Conservation (phyloP, 352 stramenopile species). For the Phytophthora pluvialis region DNA sequence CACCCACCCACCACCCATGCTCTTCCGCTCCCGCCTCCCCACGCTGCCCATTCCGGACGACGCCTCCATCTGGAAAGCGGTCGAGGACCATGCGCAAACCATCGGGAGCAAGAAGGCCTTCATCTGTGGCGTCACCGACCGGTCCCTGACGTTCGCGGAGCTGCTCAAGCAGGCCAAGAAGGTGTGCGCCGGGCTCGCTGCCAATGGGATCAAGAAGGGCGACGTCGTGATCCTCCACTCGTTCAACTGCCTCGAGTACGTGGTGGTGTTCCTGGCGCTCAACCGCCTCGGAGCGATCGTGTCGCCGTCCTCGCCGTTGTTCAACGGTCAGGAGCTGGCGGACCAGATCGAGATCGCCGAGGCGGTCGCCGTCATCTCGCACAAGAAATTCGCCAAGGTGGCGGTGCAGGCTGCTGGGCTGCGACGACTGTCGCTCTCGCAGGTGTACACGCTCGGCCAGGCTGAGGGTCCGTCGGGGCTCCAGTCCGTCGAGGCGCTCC, state of each 20-base stretch:
- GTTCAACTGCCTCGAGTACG: constrained; percentile 69
- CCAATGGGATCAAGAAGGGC: constrained; percentile 53
- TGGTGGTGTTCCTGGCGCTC: constrained; percentile 57
- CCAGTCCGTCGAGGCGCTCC: constrained; percentile 37
- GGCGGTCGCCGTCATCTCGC: constrained; percentile 41
- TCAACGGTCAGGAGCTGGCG: constrained; percentile 44
- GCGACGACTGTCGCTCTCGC: constrained; percentile 13
- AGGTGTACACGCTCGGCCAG: constrained; percentile 39
- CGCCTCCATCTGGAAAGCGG: constrained; percentile 46
- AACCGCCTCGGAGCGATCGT: constrained; percentile 51
- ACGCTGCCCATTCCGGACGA: constrained; percentile 41
- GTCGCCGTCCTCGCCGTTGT: constrained; percentile 51
- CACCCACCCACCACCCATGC: constrained; percentile 26
- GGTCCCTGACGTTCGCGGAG: constrained; percentile 47
- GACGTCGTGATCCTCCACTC: constrained; percentile 66
- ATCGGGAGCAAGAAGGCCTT: constrained; percentile 41
- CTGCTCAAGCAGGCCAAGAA: constrained; percentile 34
- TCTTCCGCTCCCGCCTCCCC: constrained; percentile 47
- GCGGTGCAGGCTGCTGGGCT: constrained; percentile 38
- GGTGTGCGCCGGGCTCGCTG: constrained; percentile 44
- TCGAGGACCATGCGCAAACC: constrained; percentile 43
- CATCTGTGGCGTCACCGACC: constrained; percentile 52
- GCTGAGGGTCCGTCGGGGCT: constrained; percentile 13
- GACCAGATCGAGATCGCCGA: constrained; percentile 47
- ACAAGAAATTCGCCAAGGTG: constrained; percentile 46